Percentiles rank a stretch among this genome's conserved stretches.
These are phyloP conservation scores for Aphanocladium album DNA, from an alignment of 2,329 filamentous ascomycete genomes.

Conservation along the genomic window DNA sequence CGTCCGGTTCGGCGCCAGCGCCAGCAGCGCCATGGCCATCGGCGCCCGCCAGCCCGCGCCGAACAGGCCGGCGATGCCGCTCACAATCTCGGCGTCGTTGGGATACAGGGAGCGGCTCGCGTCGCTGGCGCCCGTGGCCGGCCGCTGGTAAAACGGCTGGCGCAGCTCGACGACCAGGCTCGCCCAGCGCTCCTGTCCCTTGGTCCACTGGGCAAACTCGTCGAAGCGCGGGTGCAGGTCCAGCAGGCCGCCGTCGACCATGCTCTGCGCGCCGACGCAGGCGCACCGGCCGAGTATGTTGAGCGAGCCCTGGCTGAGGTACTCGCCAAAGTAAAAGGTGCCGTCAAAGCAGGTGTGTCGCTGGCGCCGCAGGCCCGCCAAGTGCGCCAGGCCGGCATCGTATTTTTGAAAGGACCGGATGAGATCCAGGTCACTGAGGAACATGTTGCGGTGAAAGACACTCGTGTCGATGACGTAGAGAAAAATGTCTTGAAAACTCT, in stretches of 20 bases:
- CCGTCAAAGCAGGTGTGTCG: neutral
- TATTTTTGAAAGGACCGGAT: neutral
- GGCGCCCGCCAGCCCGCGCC: neutral
- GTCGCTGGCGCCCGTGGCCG: neutral
- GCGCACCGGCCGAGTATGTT: neutral
- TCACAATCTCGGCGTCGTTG: neutral
- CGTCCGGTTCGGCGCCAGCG: neutral
- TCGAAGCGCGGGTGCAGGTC: neutral
- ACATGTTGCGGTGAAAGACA: neutral
- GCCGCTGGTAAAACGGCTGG: neutral
- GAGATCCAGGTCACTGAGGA: conserved; percentile 7
- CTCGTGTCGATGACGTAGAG: conserved; percentile 2
- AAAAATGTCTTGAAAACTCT: neutral
- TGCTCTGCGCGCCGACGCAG: neutral
- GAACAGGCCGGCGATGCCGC: neutral
- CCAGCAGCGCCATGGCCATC: neutral
- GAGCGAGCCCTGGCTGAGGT: conserved; percentile 9
- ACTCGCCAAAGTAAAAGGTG: conserved; percentile 9
- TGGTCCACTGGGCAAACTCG: neutral
- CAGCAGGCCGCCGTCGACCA: conserved; percentile 1
- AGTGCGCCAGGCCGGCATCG: neutral
- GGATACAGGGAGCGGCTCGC: too few species aligned
- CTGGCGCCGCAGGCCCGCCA: neutral
- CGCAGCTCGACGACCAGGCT: neutral
- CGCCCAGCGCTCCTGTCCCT: neutral